Base-by-base conservation (phyloP, 164 flowering plant species). In the Berberis thunbergii region DNA sequence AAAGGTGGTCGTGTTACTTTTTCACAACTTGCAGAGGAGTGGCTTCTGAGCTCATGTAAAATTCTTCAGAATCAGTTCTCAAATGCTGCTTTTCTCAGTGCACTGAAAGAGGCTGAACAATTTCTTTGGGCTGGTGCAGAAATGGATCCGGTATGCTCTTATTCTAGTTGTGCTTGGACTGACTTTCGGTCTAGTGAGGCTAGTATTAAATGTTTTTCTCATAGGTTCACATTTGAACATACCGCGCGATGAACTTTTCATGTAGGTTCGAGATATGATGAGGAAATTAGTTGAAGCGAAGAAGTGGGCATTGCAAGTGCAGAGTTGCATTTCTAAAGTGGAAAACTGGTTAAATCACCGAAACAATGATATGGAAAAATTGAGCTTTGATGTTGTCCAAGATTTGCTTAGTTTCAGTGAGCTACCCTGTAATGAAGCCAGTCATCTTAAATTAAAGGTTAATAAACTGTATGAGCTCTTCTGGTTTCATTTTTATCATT, bases 71-170 rank as follows among this genome's bases (percentile, higher is more conserved):
- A 26, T 55, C 79, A 80, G 43, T 94, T 74, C 73, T 77, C 78
- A 7, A 72, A 72, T 61, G 75, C 75, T 73, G 79, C 78, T 48
- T 91, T 64, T 75, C 72, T 60, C 45, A 71, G 59, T 45, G 80
- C 81, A 10, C 63, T 91, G 70, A 78, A 77, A 73, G 83, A 87
- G 69, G 91, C 95, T 61, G 88, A 89, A 69, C 93, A 91, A 45
- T 94, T 90, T 77, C 85, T 94, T 62, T 94, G 99, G 99, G 96
- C 86, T 81, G 99, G 99, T 69, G 70, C 82, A 72, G 99, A 94
- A 76, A 83, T 94, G 91, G 87, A 90, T 75, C 75, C 73, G 64
- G 99, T 91, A 71, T 78, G 83, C 43, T 64, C 66, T 59, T 39
- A 13, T n/a, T 66, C n/a, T 43, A 38, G 7, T 41, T 59, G 38